Evolutionary conservation across 495 filamentous ascomycete species (phyloP).

Genomic region (Podospora fimiseda): DNA sequence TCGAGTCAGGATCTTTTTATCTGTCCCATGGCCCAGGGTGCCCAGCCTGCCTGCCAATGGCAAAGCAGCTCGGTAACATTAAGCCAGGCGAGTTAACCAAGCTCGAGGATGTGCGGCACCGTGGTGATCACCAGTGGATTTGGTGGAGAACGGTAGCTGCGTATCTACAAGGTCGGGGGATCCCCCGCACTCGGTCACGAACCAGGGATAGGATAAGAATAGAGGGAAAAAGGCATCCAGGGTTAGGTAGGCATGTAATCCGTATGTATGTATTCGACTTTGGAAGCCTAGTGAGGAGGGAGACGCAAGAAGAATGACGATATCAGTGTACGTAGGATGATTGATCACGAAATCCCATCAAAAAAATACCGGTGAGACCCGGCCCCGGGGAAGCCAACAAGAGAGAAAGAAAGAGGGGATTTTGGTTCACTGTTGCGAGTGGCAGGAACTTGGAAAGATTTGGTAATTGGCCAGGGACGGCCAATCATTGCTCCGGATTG

Average conservation of each 20-base stretch:
- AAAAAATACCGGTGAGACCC: too few species aligned
- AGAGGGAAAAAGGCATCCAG: not conserved
- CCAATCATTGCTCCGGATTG: not conserved
- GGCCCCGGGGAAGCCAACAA: not conserved
- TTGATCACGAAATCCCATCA: too few species aligned
- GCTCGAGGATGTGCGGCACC: conserved; percentile 3
- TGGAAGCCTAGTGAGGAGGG: not conserved
- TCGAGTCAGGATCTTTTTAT: not conserved
- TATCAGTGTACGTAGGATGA: not conserved
- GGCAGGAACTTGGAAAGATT: too few species aligned
- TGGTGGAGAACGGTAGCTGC: conserved; percentile 8
- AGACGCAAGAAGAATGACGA: not conserved
- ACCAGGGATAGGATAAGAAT: not conserved
- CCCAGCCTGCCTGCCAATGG: not conserved
- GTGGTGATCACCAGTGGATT: conserved; percentile 2
- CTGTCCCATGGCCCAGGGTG: not conserved
- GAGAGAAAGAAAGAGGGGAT: not conserved
- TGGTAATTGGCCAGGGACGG: not conserved
- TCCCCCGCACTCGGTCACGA: conserved; percentile 4
- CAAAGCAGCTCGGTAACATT: conserved; percentile 6
- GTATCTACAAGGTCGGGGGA: not conserved
- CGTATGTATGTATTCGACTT: not conserved
- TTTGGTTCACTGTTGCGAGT: too few species aligned
- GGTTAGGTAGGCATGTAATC: not conserved
- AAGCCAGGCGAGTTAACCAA: not conserved